Percentiles rank a stretch among this genome's conserved stretches.
These are phyloP conservation scores for Glomus cerebriforme DNA, from an alignment of 192 early-diverging fungal species.

Conservation along the genomic window DNA sequence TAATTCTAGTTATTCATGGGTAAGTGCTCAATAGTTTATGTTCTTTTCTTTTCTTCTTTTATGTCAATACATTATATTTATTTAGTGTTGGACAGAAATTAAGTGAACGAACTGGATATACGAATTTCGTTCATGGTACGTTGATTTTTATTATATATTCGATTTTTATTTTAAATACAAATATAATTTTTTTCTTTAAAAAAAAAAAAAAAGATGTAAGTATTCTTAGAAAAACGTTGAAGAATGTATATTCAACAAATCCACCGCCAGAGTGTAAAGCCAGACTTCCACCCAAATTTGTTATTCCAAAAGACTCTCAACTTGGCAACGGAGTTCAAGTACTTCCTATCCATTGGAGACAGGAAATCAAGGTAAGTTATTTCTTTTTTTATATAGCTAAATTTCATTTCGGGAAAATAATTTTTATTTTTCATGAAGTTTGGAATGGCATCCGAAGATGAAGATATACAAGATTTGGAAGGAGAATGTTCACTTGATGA, in stretches of 20 bases:
- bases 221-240: slow-evolving; percentile 66
- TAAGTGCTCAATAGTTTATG: not conserved
- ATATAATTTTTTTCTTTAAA: no score
- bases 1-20: slow-evolving; percentile 86
- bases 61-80: not conserved
- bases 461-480: slow-evolving; percentile 56
- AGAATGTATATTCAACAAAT: slow-evolving; percentile 28
- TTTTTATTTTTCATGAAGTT: slow-evolving; percentile 43
- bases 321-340: slow-evolving; percentile 66
- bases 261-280: not conserved
- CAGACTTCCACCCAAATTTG: not conserved
- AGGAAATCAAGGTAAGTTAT: slow-evolving; percentile 54
- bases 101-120: slow-evolving; percentile 65
- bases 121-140: slow-evolving; percentile 64
- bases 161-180: no score
- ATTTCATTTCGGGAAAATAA: not conserved
- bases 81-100: slow-evolving; percentile 80
- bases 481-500: slow-evolving; percentile 70
- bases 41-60: not conserved
- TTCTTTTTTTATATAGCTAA: not conserved
- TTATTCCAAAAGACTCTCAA: not conserved
- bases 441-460: slow-evolving; percentile 63
- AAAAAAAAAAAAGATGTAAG: slow-evolving; percentile 61
- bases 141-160: not conserved
- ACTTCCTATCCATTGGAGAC: slow-evolving; percentile 82